Evolutionary conservation across 176 grass and related monocot species (phyloP).

Genomic region (Aegilops tauschii): DNA sequence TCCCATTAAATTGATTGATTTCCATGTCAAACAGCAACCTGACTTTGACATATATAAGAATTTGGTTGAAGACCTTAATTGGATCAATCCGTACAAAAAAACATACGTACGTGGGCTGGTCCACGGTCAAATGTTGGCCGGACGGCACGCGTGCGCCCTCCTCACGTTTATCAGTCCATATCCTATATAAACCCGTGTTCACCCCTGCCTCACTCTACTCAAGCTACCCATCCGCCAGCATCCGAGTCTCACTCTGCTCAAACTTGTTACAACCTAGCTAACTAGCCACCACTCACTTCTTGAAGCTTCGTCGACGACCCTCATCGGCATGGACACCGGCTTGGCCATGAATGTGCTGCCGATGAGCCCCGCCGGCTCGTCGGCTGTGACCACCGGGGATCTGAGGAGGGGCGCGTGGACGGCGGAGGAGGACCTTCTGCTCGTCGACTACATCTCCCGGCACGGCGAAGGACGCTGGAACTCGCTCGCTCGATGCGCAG

Average conservation of each 20-base stretch:
- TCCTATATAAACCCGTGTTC: not conserved
- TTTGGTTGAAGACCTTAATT: too few relatives aligned
- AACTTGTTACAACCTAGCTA: not conserved
- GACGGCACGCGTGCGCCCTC: too few relatives aligned
- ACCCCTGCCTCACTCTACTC: not conserved
- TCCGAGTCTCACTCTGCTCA: not conserved
- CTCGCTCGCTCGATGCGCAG: slow-evolving; percentile 74
- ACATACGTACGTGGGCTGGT: too few relatives aligned
- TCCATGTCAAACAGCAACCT: too few relatives aligned
- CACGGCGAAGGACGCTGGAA: slow-evolving; percentile 92
- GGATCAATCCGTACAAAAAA: too few relatives aligned
- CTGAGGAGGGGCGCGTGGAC: slow-evolving; percentile 79
- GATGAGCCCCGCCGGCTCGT: not conserved
- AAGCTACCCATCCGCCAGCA: not conserved
- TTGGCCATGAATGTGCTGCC: not conserved
- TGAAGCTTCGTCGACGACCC: not conserved
- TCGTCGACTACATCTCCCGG: slow-evolving; percentile 64
- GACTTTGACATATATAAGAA: too few relatives aligned
- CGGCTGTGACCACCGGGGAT: not conserved
- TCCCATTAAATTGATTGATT: too few relatives aligned
- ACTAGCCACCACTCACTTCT: not conserved
- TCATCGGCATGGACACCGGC: not conserved
- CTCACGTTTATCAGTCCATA: too few relatives aligned
- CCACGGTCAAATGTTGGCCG: too few relatives aligned
- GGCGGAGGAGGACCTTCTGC: slow-evolving; percentile 66